phyloP scores from a whole-genome alignment of 139 green algal genomes.

The Chlorella vulgaris region DNA sequence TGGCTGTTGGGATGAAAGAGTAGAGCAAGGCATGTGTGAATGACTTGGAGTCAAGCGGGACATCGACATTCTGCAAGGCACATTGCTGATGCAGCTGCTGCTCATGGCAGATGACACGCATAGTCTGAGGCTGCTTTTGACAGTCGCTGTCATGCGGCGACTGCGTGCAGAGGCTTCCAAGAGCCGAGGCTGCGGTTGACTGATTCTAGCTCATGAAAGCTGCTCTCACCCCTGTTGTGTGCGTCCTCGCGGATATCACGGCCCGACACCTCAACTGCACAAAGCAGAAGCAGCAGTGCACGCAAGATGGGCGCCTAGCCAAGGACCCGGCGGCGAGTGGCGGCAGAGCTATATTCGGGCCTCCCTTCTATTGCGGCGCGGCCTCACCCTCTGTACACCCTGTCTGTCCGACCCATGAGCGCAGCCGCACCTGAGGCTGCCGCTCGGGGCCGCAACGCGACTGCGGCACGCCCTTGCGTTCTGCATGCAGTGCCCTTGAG shows the following conservation, averaged over 20 bases:
- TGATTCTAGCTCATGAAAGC: too few species aligned
- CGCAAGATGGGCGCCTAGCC: not conserved
- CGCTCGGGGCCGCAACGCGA: not conserved
- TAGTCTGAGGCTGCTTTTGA: too few species aligned
- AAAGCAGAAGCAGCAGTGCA: not conserved
- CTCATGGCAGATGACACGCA: too few species aligned
- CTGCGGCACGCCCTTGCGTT: not conserved
- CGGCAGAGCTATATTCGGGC: not conserved
- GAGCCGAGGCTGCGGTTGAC: too few species aligned
- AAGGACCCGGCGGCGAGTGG: not conserved
- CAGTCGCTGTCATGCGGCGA: too few species aligned
- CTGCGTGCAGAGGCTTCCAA: too few species aligned
- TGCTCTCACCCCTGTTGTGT: constrained; percentile 26
- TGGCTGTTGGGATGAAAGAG: not conserved
- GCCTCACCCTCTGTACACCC: not conserved
- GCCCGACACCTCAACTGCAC: constrained; percentile 9
- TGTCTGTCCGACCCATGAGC: not conserved
- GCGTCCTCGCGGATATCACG: constrained; percentile 32
- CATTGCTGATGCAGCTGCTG: too few species aligned
- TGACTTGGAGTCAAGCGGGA: not conserved
- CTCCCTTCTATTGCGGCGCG: too few species aligned
- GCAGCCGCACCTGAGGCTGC: not conserved
- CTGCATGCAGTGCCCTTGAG: constrained; percentile 9
- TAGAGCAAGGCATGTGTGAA: not conserved
- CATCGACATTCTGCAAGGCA: not conserved